A percentile compares a stretch with the other conserved stretches of the same genome.
These are phyloP conservation scores for Puccinellia tenuiflora DNA, from an alignment of 176 grass and related monocot species.

Conservation along the genomic window DNA sequence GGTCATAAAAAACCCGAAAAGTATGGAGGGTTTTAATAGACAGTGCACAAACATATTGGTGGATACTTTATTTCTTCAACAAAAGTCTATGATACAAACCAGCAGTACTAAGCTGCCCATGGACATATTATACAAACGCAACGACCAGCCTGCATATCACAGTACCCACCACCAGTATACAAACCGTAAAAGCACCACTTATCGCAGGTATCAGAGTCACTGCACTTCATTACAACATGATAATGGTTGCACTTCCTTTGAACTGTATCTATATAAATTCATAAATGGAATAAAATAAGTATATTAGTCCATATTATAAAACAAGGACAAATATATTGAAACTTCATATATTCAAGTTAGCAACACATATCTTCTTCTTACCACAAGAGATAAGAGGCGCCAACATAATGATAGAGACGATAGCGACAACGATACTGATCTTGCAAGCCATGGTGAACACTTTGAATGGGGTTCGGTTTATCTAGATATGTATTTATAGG, in stretches of 20 bases:
- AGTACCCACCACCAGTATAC: background rate
- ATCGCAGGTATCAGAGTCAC: background rate
- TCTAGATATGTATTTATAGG: background rate
- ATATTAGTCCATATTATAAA: background rate
- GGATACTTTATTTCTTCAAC: background rate
- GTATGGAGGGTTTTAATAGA: too few relatives aligned
- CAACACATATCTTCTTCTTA: background rate
- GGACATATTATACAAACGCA: background rate
- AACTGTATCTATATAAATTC: background rate
- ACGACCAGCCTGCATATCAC: background rate
- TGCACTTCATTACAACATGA: background rate
- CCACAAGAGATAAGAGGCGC: background rate
- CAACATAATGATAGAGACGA: background rate
- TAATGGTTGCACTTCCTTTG: background rate
- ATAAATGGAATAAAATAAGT: background rate
- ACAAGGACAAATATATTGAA: background rate
- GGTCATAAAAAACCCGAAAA: too few relatives aligned
- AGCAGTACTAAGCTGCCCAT: background rate
- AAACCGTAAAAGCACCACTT: background rate
- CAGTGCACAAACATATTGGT: background rate
- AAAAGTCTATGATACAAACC: background rate
- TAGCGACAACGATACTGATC: background rate
- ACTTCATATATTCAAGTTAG: background rate
- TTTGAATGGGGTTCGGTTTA: background rate
- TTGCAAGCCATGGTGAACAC: background rate